Percentiles rank a stretch among this genome's conserved stretches.
Evolutionary conservation across 257 asterid genomes (phyloP).

Genomic region (Phtheirospermum japonicum): DNA sequence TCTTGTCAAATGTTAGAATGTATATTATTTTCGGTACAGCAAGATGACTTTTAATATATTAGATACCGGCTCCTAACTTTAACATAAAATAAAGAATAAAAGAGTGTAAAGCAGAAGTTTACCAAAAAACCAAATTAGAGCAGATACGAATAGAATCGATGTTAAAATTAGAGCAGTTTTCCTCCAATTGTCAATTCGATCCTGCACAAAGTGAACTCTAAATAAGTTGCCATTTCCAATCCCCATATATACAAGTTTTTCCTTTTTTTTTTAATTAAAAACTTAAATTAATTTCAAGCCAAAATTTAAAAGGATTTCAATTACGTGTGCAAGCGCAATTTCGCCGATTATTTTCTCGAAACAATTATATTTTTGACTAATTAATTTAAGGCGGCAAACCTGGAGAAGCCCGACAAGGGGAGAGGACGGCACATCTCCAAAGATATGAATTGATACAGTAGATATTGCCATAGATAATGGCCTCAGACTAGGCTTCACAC

Average conservation of each 20-base stretch:
- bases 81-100: background rate
- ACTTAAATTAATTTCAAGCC: background rate
- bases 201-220: slow-evolving; percentile 47
- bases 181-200: slow-evolving; percentile 83
- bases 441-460: slow-evolving; percentile 73
- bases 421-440: slow-evolving; percentile 94
- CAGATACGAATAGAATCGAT: slow-evolving; percentile 68
- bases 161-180: slow-evolving; percentile 67
- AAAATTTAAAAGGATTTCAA: too few species aligned
- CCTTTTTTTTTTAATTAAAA: background rate
- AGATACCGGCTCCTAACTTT: background rate
- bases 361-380: background rate
- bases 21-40: too few species aligned
- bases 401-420: slow-evolving; percentile 95
- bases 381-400: slow-evolving; percentile 39
- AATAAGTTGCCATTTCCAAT: background rate
- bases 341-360: background rate
- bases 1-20: background rate
- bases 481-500: slow-evolving; percentile 82
- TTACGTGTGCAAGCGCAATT: background rate
- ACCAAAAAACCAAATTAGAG: slow-evolving; percentile 85
- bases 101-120: background rate
- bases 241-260: background rate
- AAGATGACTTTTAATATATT: too few species aligned
- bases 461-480: slow-evolving; percentile 92